These are phyloP conservation scores for Fusarium tricinctum DNA, from an alignment of 2,329 filamentous ascomycete species.

Conservation along the genomic window DNA sequence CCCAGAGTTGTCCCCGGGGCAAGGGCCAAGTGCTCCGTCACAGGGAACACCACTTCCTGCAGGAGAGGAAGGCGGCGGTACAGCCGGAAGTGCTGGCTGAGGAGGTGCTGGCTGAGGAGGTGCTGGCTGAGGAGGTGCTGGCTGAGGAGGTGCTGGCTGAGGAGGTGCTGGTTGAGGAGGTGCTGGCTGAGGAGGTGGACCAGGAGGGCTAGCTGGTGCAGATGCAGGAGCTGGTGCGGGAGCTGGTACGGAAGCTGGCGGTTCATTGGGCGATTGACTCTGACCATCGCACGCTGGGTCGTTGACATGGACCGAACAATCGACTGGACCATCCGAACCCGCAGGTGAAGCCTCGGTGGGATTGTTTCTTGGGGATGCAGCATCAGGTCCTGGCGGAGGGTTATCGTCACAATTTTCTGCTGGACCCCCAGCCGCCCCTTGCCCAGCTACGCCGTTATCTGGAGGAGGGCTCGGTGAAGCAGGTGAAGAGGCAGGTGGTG, in stretches of 20 bases:
- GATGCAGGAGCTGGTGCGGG: neutral
- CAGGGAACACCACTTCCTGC: neutral
- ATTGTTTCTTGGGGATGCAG: neutral
- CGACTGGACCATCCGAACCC: conserved; percentile 1
- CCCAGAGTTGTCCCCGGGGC: conserved; percentile 1
- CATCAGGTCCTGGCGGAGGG: neutral
- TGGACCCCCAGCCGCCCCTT: neutral
- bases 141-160: no score
- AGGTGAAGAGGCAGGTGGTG: conserved; percentile 7
- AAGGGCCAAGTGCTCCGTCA: conserved; percentile 2
- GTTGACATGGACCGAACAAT: conserved; percentile 6
- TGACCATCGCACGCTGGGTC: conserved; percentile 13
- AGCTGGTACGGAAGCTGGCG: neutral
- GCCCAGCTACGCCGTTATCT: neutral
- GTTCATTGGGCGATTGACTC: conserved; percentile 2
- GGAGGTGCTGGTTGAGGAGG: no score
- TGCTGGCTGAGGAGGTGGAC: neutral
- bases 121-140: no score
- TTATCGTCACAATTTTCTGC: conserved; percentile 24
- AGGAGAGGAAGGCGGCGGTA: conserved; percentile 1
- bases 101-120: neutral
- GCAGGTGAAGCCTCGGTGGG: neutral
- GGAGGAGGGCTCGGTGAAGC: neutral
- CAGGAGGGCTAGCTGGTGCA: neutral
- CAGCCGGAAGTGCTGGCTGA: neutral